Conservation (phyloP, 192 early-diverging fungal genomes). For the Phlyctochytrium planicorne region DNA sequence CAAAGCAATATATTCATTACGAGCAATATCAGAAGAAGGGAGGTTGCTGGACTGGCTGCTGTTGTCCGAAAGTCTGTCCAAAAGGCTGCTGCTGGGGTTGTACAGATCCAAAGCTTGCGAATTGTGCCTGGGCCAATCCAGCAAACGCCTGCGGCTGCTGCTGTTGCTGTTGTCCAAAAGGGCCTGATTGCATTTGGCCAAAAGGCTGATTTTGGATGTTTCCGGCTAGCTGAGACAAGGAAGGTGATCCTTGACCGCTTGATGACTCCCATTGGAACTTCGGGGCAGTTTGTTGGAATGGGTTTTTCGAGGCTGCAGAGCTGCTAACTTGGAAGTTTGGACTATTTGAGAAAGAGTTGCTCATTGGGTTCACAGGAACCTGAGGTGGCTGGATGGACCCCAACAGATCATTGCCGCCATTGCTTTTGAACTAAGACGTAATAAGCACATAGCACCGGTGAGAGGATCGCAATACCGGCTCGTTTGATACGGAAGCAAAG, state of each 20-base stretch:
- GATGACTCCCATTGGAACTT: constrained; percentile 31
- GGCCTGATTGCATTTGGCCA: not conserved
- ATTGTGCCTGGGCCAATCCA: not conserved
- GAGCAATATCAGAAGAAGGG: too few species aligned
- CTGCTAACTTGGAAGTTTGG: constrained; percentile 9
- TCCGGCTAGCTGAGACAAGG: too few species aligned
- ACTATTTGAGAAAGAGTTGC: too few species aligned
- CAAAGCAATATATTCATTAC: too few species aligned
- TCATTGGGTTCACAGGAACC: not conserved
- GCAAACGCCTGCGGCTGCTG: constrained; percentile 1
- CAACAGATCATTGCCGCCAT: not conserved
- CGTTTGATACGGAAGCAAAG: not conserved
- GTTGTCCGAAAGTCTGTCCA: constrained; percentile 5
- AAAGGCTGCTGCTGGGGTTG: too few species aligned
- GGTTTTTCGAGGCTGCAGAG: constrained; percentile 25
- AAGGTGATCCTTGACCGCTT: too few species aligned
- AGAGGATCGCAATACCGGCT: too few species aligned
- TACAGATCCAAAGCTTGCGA: not conserved
- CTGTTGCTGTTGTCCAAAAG: not conserved
- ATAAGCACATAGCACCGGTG: not conserved
- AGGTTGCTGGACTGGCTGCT: not conserved
- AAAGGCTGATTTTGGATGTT: not conserved
- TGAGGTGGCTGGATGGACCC: constrained; percentile 2
- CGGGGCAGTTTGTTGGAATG: constrained; percentile 19
- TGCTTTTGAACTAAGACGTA: not conserved